Base-by-base conservation (phyloP, 179 eudicot genomes). In the Nepenthes alata region DNA sequence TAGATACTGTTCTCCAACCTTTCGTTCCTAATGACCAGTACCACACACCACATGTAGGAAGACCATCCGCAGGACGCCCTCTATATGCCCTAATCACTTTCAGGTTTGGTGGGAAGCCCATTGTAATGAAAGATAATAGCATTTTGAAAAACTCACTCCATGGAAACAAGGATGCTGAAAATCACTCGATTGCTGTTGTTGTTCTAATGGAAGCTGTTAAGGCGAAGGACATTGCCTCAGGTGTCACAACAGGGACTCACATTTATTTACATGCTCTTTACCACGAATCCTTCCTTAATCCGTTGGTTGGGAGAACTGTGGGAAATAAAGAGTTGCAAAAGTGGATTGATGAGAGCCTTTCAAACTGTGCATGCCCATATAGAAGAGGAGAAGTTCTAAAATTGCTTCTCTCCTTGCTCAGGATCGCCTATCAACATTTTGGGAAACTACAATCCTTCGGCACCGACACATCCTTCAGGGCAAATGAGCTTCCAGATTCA, bases 101-200 rank as follows among this genome's bases (percentile, higher is more conserved):
- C 79, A 97, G 98, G 10, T 93, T 93, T 75, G 97, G 97, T 57
- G 97, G 97, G 61, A 88, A 88, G 74, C 96, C 88, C 58, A 66
- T 88, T 58, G 81, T 88, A 61, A 78, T 83, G 94, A 88, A 84
- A 75, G 77, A 80, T 71, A 67, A 54, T 56, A 62, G 57, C 53
- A 3, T 71, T 68, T 44, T 66, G 38, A 81, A 73, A 41, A 72
- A 67, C 55, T 59, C 84, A 55, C 69, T 81, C 35, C 70, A 74
- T 58, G 87, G 84, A 57, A 74, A 71, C 74, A 86, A 91, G 97
- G 84, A 74, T 67, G 59, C 79, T 70, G 79, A 69, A 56, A 84
- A 83, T 57, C 67, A 75, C 62, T 70, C 76, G n/a, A 59, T 91
- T 39, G 79, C 86, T 63, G 76, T 91, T 49, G 78, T 59, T 66